Percentiles rank a stretch among this genome's conserved stretches.
These are phyloP conservation scores for Scortechinia acanthostroma DNA, from an alignment of 2,329 filamentous ascomycete genomes.

Conservation along the genomic window DNA sequence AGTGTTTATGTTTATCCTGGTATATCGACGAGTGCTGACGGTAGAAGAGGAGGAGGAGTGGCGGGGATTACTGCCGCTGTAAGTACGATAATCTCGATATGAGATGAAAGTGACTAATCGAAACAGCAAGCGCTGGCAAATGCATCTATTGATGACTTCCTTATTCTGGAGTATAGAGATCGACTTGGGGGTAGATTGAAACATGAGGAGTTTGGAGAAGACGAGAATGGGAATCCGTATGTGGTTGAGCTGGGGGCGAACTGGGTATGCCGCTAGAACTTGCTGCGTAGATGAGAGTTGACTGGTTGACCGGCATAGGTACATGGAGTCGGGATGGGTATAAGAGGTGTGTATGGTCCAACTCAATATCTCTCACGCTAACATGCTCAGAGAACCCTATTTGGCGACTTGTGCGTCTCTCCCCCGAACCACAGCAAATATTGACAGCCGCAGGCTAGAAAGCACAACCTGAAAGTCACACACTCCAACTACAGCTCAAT, in stretches of 20 bases:
- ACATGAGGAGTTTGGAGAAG: constrained; percentile 47
- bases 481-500: constrained; percentile 52
- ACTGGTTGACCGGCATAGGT: background rate
- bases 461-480: constrained; percentile 44
- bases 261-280: constrained; percentile 40
- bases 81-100: constrained; percentile 20
- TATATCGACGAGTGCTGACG: background rate
- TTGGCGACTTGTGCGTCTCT: constrained; percentile 37
- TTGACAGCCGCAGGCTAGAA: constrained; percentile 31
- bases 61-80: background rate
- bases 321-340: background rate
- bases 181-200: constrained; percentile 54
- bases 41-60: background rate
- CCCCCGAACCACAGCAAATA: constrained; percentile 3
- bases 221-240: constrained; percentile 39
- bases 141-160: constrained; percentile 51
- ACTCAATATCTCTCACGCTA: background rate
- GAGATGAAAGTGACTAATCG: constrained; percentile 42
- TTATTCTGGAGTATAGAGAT: constrained; percentile 57
- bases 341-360: background rate
- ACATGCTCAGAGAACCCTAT: constrained; percentile 46
- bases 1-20: background rate
- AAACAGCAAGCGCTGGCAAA: constrained; percentile 58
- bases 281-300: background rate
- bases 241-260: constrained; percentile 62